Conservation (phyloP, 1,284 basidiomycete genomes). For the Cutaneotrichosporon dermatis region DNA sequence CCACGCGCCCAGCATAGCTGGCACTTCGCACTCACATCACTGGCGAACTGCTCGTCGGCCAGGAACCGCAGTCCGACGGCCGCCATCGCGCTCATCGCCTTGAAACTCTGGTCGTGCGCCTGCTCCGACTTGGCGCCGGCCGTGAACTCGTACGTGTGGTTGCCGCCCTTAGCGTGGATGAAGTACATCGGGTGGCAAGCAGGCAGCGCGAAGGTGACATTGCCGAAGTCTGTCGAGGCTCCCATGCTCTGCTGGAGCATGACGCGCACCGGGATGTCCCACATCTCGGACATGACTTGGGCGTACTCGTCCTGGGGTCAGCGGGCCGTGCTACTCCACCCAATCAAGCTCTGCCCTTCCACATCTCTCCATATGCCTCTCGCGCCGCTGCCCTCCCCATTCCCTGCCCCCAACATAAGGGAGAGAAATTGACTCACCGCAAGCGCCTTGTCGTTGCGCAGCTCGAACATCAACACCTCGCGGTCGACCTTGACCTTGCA, state of each 20-base stretch:
- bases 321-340: neutral
- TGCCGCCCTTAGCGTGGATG: slow-evolving; percentile 17
- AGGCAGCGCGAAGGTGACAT: slow-evolving; percentile 16
- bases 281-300: slow-evolving; percentile 9
- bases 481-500: slow-evolving; percentile 58
- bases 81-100: slow-evolving; percentile 41
- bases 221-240: slow-evolving; percentile 18
- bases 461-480: slow-evolving; percentile 54
- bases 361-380: no score
- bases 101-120: slow-evolving; percentile 31
- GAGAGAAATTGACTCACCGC: slow-evolving; percentile 9
- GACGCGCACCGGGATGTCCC: neutral
- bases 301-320: slow-evolving; percentile 6
- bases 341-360: neutral
- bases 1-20: no score
- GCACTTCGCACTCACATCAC: slow-evolving; percentile 8
- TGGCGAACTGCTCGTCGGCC: slow-evolving; percentile 38
- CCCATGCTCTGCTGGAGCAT: neutral
- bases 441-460: slow-evolving; percentile 44
- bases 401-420: no score
- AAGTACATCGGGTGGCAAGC: slow-evolving; percentile 23
- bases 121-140: slow-evolving; percentile 10
- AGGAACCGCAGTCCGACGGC: slow-evolving; percentile 40
- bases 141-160: slow-evolving; percentile 33
- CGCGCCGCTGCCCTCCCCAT: no score